Evolutionary conservation across 73 alveolate genomes (phyloP).

Genomic region (Paramecium pentaurelia): DNA sequence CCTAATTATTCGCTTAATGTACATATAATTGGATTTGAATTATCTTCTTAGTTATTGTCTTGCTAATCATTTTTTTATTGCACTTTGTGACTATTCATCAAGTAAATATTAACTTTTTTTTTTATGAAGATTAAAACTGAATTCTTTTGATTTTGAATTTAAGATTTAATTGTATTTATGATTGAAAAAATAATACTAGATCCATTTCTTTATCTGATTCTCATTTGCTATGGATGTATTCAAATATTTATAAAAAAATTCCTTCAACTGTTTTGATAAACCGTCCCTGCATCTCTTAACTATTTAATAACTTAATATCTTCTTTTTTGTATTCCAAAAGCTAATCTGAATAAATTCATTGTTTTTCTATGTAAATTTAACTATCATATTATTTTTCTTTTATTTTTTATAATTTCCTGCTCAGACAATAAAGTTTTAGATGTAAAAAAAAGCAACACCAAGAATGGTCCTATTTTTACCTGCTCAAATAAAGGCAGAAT

Average conservation of each 20-base stretch:
- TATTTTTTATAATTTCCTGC: background rate
- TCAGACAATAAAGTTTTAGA: background rate
- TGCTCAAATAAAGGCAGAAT: background rate
- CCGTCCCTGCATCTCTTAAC: background rate
- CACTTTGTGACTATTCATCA: background rate
- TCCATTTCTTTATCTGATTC: background rate
- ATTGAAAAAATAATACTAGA: background rate
- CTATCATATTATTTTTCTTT: constrained; percentile 24
- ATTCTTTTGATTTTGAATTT: background rate
- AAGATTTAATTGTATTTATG: background rate
- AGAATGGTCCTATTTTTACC: background rate
- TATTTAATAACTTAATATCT: background rate
- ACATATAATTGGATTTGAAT: constrained; percentile 24
- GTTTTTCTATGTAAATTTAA: background rate
- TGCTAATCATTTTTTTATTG: background rate
- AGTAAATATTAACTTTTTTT: background rate
- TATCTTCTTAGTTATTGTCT: background rate
- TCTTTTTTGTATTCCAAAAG: background rate
- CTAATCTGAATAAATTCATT: constrained; percentile 43
- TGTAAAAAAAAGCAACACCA: background rate
- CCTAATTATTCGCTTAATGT: background rate
- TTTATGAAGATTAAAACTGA: background rate
- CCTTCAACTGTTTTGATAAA: background rate
- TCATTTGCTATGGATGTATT: background rate
- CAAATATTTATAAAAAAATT: background rate